A percentile compares a stretch with the other conserved stretches of the same genome.
These are phyloP conservation scores for Spergularia bocconei DNA, from an alignment of 148 eudicot genomes.

Conservation along the genomic window DNA sequence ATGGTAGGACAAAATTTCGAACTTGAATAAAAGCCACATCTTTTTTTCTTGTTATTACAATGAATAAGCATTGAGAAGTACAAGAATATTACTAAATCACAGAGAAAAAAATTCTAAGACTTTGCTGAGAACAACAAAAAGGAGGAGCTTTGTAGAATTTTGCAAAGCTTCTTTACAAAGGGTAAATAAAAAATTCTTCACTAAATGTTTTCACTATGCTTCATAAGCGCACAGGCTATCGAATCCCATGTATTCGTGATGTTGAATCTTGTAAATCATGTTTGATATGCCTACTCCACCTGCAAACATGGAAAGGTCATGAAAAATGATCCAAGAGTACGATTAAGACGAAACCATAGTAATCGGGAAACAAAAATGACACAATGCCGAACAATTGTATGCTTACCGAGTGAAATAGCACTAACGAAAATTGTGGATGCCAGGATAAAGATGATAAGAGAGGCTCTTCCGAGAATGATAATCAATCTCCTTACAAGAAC, in stretches of 20 bases:
- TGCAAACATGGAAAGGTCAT: constrained; percentile 4
- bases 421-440: constrained; percentile 59
- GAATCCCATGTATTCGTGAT: constrained; percentile 51
- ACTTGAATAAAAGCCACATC: constrained; percentile 1
- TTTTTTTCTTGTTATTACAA: neutral
- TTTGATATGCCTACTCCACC: constrained; percentile 45
- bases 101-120: neutral
- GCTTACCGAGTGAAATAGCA: constrained; percentile 61
- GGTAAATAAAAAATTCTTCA: neutral
- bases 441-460: constrained; percentile 63
- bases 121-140: constrained; percentile 5
- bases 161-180: constrained; percentile 12
- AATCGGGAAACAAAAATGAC: neutral
- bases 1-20: neutral
- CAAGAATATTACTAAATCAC: neutral
- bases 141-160: neutral
- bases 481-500: constrained; percentile 52
- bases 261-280: constrained; percentile 35
- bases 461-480: constrained; percentile 53
- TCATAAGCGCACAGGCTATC: constrained; percentile 37
- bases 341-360: neutral
- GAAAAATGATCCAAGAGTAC: neutral
- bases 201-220: constrained; percentile 3
- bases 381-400: neutral
- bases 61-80: constrained; percentile 11